Base-by-base conservation (phyloP, 2,329 filamentous ascomycete species). In the Daldinia sp. region DNA sequence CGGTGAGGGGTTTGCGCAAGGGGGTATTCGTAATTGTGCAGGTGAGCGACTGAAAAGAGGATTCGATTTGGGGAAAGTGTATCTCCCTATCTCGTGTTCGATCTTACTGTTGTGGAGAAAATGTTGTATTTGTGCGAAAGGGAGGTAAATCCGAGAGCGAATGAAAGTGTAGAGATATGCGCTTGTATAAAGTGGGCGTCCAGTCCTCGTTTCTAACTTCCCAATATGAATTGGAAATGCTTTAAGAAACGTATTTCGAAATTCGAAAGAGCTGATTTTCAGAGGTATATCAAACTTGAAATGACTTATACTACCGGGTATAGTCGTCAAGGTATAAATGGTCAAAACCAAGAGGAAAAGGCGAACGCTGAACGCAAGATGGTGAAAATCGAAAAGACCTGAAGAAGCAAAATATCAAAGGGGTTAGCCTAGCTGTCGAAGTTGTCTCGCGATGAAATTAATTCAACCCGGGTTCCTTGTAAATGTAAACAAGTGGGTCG, bases 301-400 rank as follows among this genome's bases (percentile, higher is more conserved):
- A 43, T 21, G 13, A 55, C 41, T 58, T 45, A 52, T 52, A 49
- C 23, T 63, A 50, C 50, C 48, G 29, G 58, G 48, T 55, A 59
- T 50, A 59, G 57, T 54, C 48, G 57, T 30, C 51, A 41, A 49
- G 27, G 23, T 30, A n/a, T n/a, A 53, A 47, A 48, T 43, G 55
- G 52, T 43, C 27, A 37, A 58, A 62, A 55, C 37, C 56, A 63
- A 59, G 48, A 51, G 58, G 41, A 63, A 59, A 43, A 51, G 58
- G 41, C 34, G 34, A 55, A 66, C 53, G 63, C n/a, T 63, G 58
- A 66, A 66, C 63, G 63, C 35, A 58, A 32, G 52, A 53, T 61
- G n/a, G n/a, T n/a, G n/a, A n/a, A 55, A 63, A 50, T 61, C 56
- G 56, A 58, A 65, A 62, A 32, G 49, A 53, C 51, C 61, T 68